Percentiles rank a stretch among this genome's conserved stretches.
phyloP scores from a whole-genome alignment of 345 rosid genomes.

The Capsella bursapastoris region DNA sequence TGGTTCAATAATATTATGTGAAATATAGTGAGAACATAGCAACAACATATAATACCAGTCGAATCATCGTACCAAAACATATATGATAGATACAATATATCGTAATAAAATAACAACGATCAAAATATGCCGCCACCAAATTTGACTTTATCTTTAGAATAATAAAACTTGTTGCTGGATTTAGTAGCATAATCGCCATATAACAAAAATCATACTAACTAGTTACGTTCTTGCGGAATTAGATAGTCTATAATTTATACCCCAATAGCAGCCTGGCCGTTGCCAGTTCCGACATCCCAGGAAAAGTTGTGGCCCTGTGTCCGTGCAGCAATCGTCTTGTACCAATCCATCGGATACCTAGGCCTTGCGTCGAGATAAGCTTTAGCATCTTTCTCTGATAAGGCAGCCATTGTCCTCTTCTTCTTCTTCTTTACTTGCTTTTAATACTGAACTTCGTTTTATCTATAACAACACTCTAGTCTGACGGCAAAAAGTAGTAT shows the following conservation, averaged over 20 bases:
- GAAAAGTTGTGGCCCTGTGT: constrained; percentile 34
- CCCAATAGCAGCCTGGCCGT: constrained; percentile 45
- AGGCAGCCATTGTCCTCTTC: constrained; percentile 34
- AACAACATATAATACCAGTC: too few species aligned
- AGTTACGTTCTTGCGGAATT: not conserved
- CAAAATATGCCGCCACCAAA: constrained; percentile 7
- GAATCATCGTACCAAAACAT: too few species aligned
- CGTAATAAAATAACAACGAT: not conserved
- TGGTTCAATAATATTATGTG: not conserved
- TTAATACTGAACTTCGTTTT: not conserved
- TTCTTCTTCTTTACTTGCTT: not conserved
- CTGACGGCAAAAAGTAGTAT: not conserved
- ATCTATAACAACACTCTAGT: not conserved
- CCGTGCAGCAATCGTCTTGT: constrained; percentile 27
- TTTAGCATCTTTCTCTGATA: constrained; percentile 41
- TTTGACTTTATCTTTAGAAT: constrained; percentile 11
- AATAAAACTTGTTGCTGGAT: not conserved
- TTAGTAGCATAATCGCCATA: not conserved
- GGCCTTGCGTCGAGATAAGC: constrained; percentile 47
- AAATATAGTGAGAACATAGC: not conserved
- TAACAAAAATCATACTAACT: not conserved
- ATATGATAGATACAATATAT: not conserved
- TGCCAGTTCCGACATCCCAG: constrained; percentile 47
- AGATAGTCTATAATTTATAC: constrained; percentile 13
- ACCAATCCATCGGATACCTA: constrained; percentile 41